Evolutionary conservation across 1,139 yeast genomes (phyloP).

Genomic region (Candida dubliniensis): DNA sequence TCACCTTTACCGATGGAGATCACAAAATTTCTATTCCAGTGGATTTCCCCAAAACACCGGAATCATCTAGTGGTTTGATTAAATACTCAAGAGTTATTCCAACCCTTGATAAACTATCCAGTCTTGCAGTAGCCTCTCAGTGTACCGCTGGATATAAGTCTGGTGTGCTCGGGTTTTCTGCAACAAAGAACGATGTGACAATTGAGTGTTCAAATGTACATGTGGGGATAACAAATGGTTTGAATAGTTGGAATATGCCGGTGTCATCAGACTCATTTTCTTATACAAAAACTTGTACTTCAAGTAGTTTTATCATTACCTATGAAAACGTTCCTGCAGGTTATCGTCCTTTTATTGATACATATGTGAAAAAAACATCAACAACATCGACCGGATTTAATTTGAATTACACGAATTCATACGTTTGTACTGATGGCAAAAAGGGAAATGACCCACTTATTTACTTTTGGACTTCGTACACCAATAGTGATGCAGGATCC

Average conservation of each 20-base stretch:
- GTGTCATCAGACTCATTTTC: constrained; percentile 6
- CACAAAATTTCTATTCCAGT: constrained; percentile 20
- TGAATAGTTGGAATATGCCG: constrained; percentile 26
- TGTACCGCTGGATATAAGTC: constrained; percentile 26
- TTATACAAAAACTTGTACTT: constrained; percentile 18
- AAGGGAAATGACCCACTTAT: not conserved
- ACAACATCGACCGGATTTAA: not conserved
- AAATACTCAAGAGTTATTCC: constrained; percentile 17
- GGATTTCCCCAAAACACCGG: constrained; percentile 11
- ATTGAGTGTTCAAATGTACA: constrained; percentile 25
- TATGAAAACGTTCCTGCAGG: constrained; percentile 30
- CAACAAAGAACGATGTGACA: not conserved
- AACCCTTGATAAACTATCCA: constrained; percentile 11
- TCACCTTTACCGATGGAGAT: constrained; percentile 30
- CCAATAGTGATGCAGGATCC: constrained; percentile 15
- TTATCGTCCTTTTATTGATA: constrained; percentile 28
- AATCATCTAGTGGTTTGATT: constrained; percentile 6
- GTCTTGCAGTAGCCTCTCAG: constrained; percentile 17
- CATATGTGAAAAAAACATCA: not conserved
- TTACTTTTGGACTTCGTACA: constrained; percentile 11
- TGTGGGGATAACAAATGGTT: constrained; percentile 21
- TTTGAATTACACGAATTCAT: constrained; percentile 9
- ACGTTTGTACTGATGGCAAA: constrained; percentile 8
- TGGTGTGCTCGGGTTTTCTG: constrained; percentile 24
- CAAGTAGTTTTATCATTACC: constrained; percentile 12